Evolutionary conservation across 2,329 filamentous ascomycete species (phyloP), one percentile per base, ranked within the genome.

Genomic region (Monosporascus ibericus): DNA sequence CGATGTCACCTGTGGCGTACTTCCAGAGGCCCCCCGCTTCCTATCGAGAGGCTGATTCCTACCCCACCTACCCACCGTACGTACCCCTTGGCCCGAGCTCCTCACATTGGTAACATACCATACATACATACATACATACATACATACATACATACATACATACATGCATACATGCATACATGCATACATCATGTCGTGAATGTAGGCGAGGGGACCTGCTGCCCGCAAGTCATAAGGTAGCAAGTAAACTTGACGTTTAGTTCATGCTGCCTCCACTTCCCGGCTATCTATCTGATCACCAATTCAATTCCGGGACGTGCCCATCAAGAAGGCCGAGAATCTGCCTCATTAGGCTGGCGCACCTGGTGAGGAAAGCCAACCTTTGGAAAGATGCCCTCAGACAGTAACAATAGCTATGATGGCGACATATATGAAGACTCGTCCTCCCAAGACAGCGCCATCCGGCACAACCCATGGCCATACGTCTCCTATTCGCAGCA

Each of bases 401-500:
- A 40, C 42, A 15, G 18, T n/a, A n/a, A 18, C 22, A 40, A 20
- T n/a, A 40, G 9, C 6, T n/a, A 20, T 20, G 42, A 27, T 27
- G 42, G 24, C 17, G 14, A 22, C n/a, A 5, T 24, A 27, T 46
- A 14, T 24, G 22, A 25, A 25, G 22, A 25, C 22, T 30, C 42
- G 15, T n/a, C 38, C 14, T 40, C 27, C 34, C 36, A 53, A 47
- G 49, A 49, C 14, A 39, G 42, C 3, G 15, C 48, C 38, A 50
- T 57, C 7, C 50, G 54, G 38, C 39, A 60, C 37, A 40, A 15
- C 30, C 56, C 54, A n/a, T 68, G 65, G 65, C 65, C 65, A 27
- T 2, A n/a, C 9, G 3, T 60, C 11, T 17, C 49, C 30, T 39
- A 53, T 8, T 38, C 48, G 42, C 3, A 22, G 6, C 56, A 62